Percentiles rank a stretch among this genome's conserved stretches.
Conservation (phyloP, 139 green algal genomes). For the Pleodorina starrii region DNA sequence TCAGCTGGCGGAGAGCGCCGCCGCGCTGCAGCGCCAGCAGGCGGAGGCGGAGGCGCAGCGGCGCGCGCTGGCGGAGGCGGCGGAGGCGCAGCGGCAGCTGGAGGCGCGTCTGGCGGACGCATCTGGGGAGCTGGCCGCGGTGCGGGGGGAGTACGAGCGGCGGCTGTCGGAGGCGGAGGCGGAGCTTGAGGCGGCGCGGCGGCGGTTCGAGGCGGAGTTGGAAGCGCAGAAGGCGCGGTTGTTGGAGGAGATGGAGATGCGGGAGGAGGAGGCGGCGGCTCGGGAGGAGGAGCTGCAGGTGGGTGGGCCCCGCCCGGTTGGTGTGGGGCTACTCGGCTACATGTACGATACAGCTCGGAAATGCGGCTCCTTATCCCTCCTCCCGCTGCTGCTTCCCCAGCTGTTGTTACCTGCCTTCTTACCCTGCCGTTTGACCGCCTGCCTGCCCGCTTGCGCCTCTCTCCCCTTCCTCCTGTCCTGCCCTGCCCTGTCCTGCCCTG, state of each 20-base stretch:
- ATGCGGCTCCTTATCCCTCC: no score
- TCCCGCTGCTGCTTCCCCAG: no score
- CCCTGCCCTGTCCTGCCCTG: no score
- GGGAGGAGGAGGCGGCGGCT: background rate
- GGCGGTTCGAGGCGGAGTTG: slow-evolving; percentile 19
- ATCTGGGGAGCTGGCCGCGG: background rate
- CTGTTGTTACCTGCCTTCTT: no score
- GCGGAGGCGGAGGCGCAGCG: background rate
- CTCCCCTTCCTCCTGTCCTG: no score
- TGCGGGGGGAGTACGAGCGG: background rate
- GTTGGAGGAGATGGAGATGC: background rate
- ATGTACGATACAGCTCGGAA: no score
- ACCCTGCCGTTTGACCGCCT: no score
- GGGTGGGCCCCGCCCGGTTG: background rate
- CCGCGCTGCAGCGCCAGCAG: background rate
- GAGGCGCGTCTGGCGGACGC: background rate
- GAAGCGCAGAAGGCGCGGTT: slow-evolving; percentile 3
- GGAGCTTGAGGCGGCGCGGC: background rate
- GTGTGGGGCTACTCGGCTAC: no score
- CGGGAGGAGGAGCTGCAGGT: background rate
- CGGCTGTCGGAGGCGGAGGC: background rate
- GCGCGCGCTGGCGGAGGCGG: background rate
- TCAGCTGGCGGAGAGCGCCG: slow-evolving; percentile 3
- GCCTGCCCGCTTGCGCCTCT: no score
- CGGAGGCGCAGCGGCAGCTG: background rate